Evolutionary conservation across 2,329 filamentous ascomycete genomes (phyloP).

Genomic region (Penicillium occitanis): DNA sequence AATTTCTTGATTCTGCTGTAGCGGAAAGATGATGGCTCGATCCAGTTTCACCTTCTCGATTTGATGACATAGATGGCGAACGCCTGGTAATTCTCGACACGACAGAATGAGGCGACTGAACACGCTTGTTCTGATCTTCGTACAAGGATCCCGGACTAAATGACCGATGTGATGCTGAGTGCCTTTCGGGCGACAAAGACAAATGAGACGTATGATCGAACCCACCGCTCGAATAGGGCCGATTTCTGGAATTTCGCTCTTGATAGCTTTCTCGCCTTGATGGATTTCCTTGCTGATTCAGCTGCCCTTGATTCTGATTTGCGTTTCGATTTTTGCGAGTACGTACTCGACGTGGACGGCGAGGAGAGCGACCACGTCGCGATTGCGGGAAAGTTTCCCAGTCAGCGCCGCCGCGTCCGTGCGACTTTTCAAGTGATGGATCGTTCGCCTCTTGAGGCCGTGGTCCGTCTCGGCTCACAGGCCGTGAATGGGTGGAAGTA

Average conservation of each 20-base stretch:
- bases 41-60: conserved; percentile 29
- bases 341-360: conserved; percentile 30
- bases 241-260: conserved; percentile 24
- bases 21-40: conserved; percentile 31
- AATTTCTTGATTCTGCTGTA: conserved; percentile 30
- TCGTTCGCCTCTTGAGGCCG: conserved; percentile 25
- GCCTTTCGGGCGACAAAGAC: conserved; percentile 26
- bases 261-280: conserved; percentile 34
- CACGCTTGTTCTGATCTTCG: conserved; percentile 33
- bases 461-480: conserved; percentile 27
- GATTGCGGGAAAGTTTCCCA: conserved; percentile 37
- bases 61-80: conserved; percentile 27
- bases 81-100: conserved; percentile 36
- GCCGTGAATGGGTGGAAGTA: conserved; percentile 17
- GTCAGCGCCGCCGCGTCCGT: conserved; percentile 34
- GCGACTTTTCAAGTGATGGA: conserved; percentile 26
- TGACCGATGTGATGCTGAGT: conserved; percentile 24
- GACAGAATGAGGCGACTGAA: conserved; percentile 37
- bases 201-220: not conserved
- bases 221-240: conserved; percentile 37
- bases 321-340: conserved; percentile 27
- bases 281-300: conserved; percentile 38
- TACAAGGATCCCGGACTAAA: conserved; percentile 30
- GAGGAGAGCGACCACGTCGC: conserved; percentile 43
- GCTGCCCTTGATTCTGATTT: conserved; percentile 39